Evolutionary conservation across 805 yeast species (phyloP).

Genomic region (Candida sakaeoensis): DNA sequence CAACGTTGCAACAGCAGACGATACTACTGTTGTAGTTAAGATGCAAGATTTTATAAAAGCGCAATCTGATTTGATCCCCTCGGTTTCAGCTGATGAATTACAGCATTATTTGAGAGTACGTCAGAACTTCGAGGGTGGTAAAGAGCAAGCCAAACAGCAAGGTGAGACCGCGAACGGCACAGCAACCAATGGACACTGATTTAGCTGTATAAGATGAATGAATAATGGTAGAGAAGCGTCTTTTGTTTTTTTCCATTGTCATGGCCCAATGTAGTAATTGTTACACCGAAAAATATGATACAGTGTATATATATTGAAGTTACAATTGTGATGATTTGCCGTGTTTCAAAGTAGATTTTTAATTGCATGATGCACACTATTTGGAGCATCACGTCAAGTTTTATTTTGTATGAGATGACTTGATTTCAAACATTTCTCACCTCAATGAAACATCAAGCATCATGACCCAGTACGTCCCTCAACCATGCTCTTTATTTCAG

Average conservation of each 20-base stretch:
- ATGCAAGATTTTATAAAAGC: slow-evolving; percentile 79
- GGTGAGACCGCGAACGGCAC: no score
- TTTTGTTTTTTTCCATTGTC: neutral
- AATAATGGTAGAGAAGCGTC: neutral
- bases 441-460: no score
- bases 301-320: neutral
- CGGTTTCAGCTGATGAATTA: slow-evolving; percentile 85
- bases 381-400: no score
- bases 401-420: no score
- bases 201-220: neutral
- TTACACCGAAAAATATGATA: neutral
- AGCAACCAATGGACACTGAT: neutral
- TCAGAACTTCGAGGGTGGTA: slow-evolving; percentile 74
- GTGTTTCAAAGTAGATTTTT: no score
- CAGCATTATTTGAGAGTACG: slow-evolving; percentile 78
- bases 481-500: no score
- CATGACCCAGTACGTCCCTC: no score
- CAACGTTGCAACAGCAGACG: slow-evolving; percentile 63
- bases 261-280: neutral
- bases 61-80: slow-evolving; percentile 65
- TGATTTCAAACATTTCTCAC: no score
- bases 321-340: no score
- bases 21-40: slow-evolving; percentile 63
- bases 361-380: no score
- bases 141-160: slow-evolving; percentile 26